Evolutionary conservation across 306 rosid genomes (phyloP), one percentile per base, ranked within the genome.

Genomic region (Prosopis cineraria): DNA sequence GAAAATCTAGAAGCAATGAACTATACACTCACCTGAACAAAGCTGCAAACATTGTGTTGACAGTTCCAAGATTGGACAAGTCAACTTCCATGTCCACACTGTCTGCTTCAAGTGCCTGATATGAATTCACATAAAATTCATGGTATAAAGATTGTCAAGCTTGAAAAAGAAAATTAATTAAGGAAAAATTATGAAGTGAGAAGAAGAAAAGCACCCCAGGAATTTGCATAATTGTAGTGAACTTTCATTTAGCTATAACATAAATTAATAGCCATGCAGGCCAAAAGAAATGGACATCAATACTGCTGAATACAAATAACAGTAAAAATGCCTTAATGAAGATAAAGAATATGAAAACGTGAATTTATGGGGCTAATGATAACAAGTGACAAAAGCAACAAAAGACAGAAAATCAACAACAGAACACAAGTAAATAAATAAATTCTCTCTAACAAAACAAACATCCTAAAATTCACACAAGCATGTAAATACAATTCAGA

Each of bases 21-120:
- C 22, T 48, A 72, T 72, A 81, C 70, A 67, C 85, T 70, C 85
- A 93, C 99, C 99, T 96, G 91, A 96, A 96, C 74, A 96, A 85
- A 84, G 99, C 99, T 6, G 99, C 99, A 84, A 96, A 93, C 99
- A 96, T 86, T 45, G 99, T 96, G 82, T 96, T 96, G 85, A 96
- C 98, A 70, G 99, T 96, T 76, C 99, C 99, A 76, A 96, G 99
- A 85, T 93, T 96, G 52, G 99, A 96, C 65, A 96, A 90, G 90
- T 96, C 99, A 67, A 96, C 91, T 88, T 96, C 99, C 98, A 93
- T 96, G 89, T 96, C 97, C 98, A 93, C 89, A 86, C 88, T 89
- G 77, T 91, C 95, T 68, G 98, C 91, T 78, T 93, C 97, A 80
- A 96, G 92, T 44, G 98, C 96, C 99, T 96, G 83, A 83, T 40